A percentile compares a stretch with the other conserved stretches of the same genome.
phyloP scores from a whole-genome alignment of 1,139 yeast genomes.

The Sugiyamaella paludigena region DNA sequence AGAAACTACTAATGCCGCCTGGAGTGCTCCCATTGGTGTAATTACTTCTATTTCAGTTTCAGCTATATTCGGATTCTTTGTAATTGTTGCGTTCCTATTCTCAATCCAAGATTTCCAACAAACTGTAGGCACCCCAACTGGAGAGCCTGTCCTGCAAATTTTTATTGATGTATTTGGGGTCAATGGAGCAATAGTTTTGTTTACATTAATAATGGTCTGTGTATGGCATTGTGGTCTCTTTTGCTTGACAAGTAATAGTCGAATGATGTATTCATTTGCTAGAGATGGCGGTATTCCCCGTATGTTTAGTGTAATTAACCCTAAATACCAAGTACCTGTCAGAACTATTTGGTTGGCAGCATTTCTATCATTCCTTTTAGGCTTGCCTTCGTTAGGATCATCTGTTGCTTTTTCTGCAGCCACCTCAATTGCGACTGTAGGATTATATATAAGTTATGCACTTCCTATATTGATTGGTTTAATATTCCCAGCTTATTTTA shows the following conservation, averaged over 20 bases:
- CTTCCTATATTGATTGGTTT: constrained; percentile 67
- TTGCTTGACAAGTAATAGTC: constrained; percentile 68
- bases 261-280: constrained; percentile 79
- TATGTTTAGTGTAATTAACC: constrained; percentile 64
- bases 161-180: constrained; percentile 81
- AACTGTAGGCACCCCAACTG: constrained; percentile 52
- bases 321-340: constrained; percentile 60
- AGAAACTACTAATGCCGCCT: constrained; percentile 74
- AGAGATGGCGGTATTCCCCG: constrained; percentile 81
- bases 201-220: constrained; percentile 21
- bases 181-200: constrained; percentile 51
- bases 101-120: constrained; percentile 71
- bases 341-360: constrained; percentile 72
- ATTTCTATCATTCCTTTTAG: constrained; percentile 58
- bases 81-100: constrained; percentile 66
- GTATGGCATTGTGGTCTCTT: constrained; percentile 29
- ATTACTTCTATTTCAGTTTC: constrained; percentile 63
- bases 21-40: constrained; percentile 75
- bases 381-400: constrained; percentile 65
- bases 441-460: constrained; percentile 73
- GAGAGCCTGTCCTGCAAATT: constrained; percentile 61
- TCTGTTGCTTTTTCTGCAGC: constrained; percentile 79
- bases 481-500: constrained; percentile 58
- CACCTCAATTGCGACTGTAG: constrained; percentile 80
- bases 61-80: constrained; percentile 64